Evolutionary conservation across 2,329 filamentous ascomycete genomes (phyloP).

Genomic region (Fusarium hostae): DNA sequence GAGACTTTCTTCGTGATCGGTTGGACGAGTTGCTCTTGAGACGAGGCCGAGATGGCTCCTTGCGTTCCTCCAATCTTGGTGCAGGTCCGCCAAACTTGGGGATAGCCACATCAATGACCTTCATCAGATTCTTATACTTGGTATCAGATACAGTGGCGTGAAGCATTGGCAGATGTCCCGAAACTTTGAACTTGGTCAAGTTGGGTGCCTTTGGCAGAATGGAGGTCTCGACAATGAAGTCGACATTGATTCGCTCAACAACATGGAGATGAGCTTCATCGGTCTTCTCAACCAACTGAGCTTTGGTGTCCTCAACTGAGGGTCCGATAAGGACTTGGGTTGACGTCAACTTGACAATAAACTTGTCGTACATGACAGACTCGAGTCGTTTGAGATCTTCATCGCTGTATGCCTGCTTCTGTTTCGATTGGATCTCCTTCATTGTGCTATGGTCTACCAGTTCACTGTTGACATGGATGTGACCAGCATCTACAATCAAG

Average conservation of each 20-base stretch:
- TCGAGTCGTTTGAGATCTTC: constrained; percentile 90
- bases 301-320: constrained; percentile 88
- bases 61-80: constrained; percentile 41
- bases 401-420: constrained; percentile 86
- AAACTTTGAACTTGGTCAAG: constrained; percentile 89
- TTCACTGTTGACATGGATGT: constrained; percentile 93
- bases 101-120: constrained; percentile 92
- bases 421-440: constrained; percentile 89
- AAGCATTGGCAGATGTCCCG: constrained; percentile 89
- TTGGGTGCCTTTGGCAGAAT: constrained; percentile 97
- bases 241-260: constrained; percentile 96
- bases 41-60: constrained; percentile 53
- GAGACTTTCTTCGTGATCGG: constrained; percentile 56
- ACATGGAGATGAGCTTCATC: constrained; percentile 82
- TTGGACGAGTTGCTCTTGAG: constrained; percentile 59
- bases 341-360: constrained; percentile 89
- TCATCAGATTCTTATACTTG: constrained; percentile 98
- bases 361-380: constrained; percentile 97
- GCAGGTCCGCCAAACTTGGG: constrained; percentile 74
- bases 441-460: constrained; percentile 92
- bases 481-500: constrained; percentile 94
- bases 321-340: constrained; percentile 96
- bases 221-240: constrained; percentile 95
- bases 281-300: constrained; percentile 76
- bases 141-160: constrained; percentile 92